Evolutionary conservation across 2,329 filamentous ascomycete species (phyloP).

Genomic region (Verticillium nonalfalfae): DNA sequence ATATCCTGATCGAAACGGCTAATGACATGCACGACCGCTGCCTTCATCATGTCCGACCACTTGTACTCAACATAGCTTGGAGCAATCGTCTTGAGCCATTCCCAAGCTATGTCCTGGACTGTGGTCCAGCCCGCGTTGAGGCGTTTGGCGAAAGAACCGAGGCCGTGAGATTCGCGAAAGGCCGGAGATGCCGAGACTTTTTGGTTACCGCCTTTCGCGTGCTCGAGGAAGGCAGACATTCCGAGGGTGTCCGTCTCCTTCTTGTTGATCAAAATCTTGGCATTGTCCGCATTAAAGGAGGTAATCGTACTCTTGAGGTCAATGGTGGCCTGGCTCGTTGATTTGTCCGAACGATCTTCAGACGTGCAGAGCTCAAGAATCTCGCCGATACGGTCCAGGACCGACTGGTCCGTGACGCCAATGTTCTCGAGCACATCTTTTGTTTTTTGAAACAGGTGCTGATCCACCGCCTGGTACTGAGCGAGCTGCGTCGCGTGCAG

Average conservation of each 20-base stretch:
- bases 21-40: constrained; percentile 49
- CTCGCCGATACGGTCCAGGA: constrained; percentile 38
- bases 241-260: constrained; percentile 45
- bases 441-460: constrained; percentile 48
- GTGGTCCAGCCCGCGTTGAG: constrained; percentile 46
- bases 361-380: constrained; percentile 44
- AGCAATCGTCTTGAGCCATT: constrained; percentile 47
- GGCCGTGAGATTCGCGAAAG: constrained; percentile 47
- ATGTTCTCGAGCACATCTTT: constrained; percentile 50
- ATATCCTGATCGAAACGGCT: constrained; percentile 47
- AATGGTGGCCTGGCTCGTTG: constrained; percentile 37
- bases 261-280: constrained; percentile 45
- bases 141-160: constrained; percentile 43
- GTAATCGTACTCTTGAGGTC: constrained; percentile 44
- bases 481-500: constrained; percentile 49
- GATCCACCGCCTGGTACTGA: constrained; percentile 50
- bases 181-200: constrained; percentile 36
- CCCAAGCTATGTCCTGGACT: constrained; percentile 50
- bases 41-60: constrained; percentile 54
- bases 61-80: constrained; percentile 44
- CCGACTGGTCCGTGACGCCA: constrained; percentile 42
- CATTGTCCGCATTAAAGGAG: constrained; percentile 46
- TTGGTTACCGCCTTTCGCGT: constrained; percentile 51
- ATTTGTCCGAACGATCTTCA: constrained; percentile 43
- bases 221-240: constrained; percentile 57